Evolutionary conservation across 1,284 basidiomycete genomes (phyloP).

Genomic region (Ustilago xerochloae): DNA sequence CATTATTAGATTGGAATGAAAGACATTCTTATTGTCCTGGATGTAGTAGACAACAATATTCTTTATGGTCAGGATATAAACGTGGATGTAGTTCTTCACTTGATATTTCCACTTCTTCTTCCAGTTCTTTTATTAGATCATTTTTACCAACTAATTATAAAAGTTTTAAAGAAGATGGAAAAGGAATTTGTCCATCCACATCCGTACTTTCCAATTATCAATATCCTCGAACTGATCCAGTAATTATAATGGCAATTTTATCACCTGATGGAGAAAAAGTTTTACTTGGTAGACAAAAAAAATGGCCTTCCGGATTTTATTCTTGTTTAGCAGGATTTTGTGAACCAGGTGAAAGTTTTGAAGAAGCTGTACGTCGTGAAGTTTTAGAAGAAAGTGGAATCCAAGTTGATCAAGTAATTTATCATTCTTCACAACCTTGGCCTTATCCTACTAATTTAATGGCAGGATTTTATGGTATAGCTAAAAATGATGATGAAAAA

Average conservation of each 20-base stretch:
- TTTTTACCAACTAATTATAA: not conserved
- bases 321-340: slow-evolving; percentile 66
- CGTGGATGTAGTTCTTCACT: slow-evolving; percentile 74
- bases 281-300: slow-evolving; percentile 83
- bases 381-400: slow-evolving; percentile 96
- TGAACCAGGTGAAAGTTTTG: slow-evolving; percentile 75
- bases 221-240: slow-evolving; percentile 69
- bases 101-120: slow-evolving; percentile 40
- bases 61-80: slow-evolving; percentile 97
- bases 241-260: slow-evolving; percentile 91
- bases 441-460: slow-evolving; percentile 82
- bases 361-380: slow-evolving; percentile 91
- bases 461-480: slow-evolving; percentile 74
- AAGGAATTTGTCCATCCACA: slow-evolving; percentile 41
- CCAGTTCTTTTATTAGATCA: not conserved
- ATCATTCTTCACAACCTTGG: slow-evolving; percentile 88
- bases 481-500: slow-evolving; percentile 66
- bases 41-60: slow-evolving; percentile 84
- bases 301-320: slow-evolving; percentile 70
- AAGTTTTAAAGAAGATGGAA: slow-evolving; percentile 36
- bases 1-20: slow-evolving; percentile 66
- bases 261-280: slow-evolving; percentile 82
- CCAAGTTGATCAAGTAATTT: slow-evolving; percentile 82
- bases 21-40: slow-evolving; percentile 81
- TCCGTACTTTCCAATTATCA: slow-evolving; percentile 56